Base-by-base conservation (phyloP, 352 stramenopile genomes). In the Phytophthora ohioensis region DNA sequence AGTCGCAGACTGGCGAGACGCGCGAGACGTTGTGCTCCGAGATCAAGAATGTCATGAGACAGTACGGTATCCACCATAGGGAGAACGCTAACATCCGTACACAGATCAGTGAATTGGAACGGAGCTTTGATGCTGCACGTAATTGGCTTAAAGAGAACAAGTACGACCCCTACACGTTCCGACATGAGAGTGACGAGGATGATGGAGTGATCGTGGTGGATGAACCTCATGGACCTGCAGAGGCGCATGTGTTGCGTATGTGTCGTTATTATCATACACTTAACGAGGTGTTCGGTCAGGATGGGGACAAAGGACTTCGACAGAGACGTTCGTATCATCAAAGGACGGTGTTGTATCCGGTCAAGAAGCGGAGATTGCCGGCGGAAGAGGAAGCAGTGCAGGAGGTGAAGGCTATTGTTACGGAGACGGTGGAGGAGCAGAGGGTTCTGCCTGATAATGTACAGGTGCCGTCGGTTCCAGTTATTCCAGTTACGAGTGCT, bases 21-120 rank as follows among this genome's bases (percentile, higher is more conserved):
- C 83, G 84, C 43, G 85, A 93, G 71, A 71, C 76, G 56, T 73
- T 93, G 35, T 93, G 85, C 69, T 86, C 84, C 2, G 77, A 93
- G 79, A 91, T 93, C 76, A 90, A 90, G 67, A 67, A 66, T 32
- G 52, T 73, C 49, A 90, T 93, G 85, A 57, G 76, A 34, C 80
- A 68, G 54, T 72, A 91, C 59, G 85, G 83, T 48, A 91, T 93
- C 59, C 52, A 71, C 58, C 85, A 93, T 64, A 75, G 85, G 39
- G 84, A 91, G 72, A 93, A 93, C 63, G 83, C 83, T 73, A 91
- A 93, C 72, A 91, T 93, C 63, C 85, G 85, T 66, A 93, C 83
- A 57, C 83, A 93, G 73, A 90, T 93, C 67, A 91, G 80, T 68
- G 85, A 93, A 71, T 73, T 91, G 13, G 83, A 93, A 73, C 79